phyloP scores from a whole-genome alignment of 139 green algal species.

The Trebouxia sp. region DNA sequence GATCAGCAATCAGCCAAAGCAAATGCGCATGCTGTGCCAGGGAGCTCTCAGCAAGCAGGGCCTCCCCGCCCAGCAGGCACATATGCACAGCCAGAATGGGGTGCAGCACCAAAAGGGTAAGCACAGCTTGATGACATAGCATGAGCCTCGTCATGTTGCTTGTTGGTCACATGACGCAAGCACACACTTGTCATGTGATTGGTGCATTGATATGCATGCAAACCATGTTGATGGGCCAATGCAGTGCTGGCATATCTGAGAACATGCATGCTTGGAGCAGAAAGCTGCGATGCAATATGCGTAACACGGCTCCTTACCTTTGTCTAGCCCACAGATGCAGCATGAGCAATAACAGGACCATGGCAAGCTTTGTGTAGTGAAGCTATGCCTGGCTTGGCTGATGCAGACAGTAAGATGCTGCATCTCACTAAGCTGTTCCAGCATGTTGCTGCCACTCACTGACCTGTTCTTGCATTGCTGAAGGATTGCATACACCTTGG shows the following conservation, averaged over 20 bases:
- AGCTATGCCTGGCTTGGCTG: background rate
- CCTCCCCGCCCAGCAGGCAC: background rate
- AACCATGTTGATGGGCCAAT: too few species aligned
- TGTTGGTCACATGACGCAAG: too few species aligned
- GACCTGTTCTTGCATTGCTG: background rate
- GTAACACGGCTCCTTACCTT: background rate
- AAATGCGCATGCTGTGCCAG: background rate
- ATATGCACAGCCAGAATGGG: conserved; percentile 64
- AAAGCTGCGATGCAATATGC: too few species aligned
- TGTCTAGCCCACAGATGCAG: background rate
- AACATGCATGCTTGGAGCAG: too few species aligned
- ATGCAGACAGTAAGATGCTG: background rate
- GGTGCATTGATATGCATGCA: background rate
- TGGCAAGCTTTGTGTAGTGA: background rate
- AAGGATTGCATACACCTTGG: conserved; percentile 65
- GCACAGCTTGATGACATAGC: background rate
- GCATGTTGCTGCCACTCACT: too few species aligned
- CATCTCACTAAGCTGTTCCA: background rate
- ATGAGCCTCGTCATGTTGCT: background rate
- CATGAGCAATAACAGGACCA: background rate
- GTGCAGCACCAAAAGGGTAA: conserved; percentile 61
- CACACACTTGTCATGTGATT: too few species aligned
- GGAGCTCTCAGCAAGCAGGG: background rate
- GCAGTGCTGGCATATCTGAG: too few species aligned
- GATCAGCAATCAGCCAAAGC: background rate